phyloP scores from a whole-genome alignment of 2,329 filamentous ascomycete genomes.

The Sclerotiophoma versabilis region DNA sequence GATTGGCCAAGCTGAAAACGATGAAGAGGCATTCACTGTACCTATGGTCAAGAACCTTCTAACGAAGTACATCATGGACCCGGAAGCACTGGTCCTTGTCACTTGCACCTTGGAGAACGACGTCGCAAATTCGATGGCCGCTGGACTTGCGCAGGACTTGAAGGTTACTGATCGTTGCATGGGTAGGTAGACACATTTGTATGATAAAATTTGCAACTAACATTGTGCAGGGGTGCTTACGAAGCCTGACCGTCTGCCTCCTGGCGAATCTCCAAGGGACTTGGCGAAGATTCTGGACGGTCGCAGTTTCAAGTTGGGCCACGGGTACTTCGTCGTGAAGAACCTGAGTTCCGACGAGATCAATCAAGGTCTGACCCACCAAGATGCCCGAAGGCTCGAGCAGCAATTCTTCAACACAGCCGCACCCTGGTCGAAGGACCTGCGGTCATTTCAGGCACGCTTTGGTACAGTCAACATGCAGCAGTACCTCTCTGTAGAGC shows the following conservation, averaged over 20 bases:
- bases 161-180: constrained; percentile 54
- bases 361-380: constrained; percentile 53
- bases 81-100: constrained; percentile 77
- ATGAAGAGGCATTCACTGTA: constrained; percentile 60
- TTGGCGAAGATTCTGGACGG: constrained; percentile 71
- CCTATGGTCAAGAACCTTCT: constrained; percentile 75
- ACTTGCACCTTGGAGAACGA: constrained; percentile 81
- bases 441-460: constrained; percentile 50
- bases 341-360: constrained; percentile 65
- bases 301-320: constrained; percentile 67
- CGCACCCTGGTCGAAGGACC: constrained; percentile 55
- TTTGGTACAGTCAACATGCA: constrained; percentile 64
- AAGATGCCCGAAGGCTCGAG: constrained; percentile 59
- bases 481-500: constrained; percentile 54
- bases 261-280: constrained; percentile 56
- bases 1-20: constrained; percentile 71
- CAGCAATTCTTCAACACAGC: constrained; percentile 56
- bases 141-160: constrained; percentile 58
- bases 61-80: constrained; percentile 70
- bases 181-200: constrained; percentile 28
- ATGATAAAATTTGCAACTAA: neutral
- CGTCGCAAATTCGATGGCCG: constrained; percentile 75
- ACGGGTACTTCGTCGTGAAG: constrained; percentile 82
- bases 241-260: constrained; percentile 77
- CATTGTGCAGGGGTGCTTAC: constrained; percentile 74